Percentiles rank a stretch among this genome's conserved stretches.
These are phyloP conservation scores for Coemansia sp. DNA, from an alignment of 192 early-diverging fungal species.

Conservation along the genomic window DNA sequence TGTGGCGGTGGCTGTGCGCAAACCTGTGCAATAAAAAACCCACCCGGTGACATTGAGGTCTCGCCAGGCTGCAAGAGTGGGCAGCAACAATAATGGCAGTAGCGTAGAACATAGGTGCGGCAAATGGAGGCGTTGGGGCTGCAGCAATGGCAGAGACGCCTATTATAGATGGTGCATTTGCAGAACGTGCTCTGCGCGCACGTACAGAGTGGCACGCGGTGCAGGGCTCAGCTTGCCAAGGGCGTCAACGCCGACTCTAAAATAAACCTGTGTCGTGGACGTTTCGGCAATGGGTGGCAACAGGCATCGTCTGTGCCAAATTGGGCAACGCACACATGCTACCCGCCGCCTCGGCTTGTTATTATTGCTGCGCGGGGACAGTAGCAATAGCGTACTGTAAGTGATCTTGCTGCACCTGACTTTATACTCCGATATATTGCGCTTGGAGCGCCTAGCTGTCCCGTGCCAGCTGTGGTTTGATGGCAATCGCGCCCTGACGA, in stretches of 20 bases:
- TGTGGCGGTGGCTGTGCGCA: neutral
- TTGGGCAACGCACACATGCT: neutral
- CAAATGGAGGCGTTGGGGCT: constrained; percentile 9
- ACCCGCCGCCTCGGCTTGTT: neutral
- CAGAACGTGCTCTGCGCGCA: neutral
- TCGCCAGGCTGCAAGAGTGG: neutral
- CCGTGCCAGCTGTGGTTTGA: neutral
- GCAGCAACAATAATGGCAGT: neutral
- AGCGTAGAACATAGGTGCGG: neutral
- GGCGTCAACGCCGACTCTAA: neutral
- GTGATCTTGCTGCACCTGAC: neutral
- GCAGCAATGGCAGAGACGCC: neutral
- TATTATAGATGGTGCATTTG: neutral
- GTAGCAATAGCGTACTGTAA: neutral
- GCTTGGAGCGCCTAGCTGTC: neutral
- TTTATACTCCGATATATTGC: neutral
- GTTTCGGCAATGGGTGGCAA: constrained; percentile 6
- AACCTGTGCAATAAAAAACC: neutral
- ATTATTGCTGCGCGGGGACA: neutral
- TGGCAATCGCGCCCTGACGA: neutral
- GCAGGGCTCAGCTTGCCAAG: neutral
- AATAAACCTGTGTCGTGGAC: constrained; percentile 2
- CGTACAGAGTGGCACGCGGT: neutral
- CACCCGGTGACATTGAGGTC: constrained; percentile 1
- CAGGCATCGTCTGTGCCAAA: neutral